Percentiles rank a stretch among this genome's conserved stretches.
Conservation (phyloP, 1,139 yeast genomes). For the Debaryomyces psychrophilus region DNA sequence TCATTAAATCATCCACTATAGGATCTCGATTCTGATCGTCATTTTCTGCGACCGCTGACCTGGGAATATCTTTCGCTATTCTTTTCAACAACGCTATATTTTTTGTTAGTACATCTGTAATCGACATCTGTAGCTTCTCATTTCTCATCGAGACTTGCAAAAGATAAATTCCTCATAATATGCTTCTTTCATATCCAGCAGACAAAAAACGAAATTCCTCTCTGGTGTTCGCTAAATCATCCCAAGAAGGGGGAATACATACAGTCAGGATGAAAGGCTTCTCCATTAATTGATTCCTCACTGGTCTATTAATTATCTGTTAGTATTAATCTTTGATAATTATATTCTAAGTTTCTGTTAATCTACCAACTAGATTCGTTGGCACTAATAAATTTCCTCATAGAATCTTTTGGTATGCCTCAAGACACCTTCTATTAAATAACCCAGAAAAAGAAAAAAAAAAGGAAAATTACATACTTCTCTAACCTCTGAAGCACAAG, state of each 20-base stretch:
- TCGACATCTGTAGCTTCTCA: background rate
- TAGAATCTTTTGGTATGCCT: background rate
- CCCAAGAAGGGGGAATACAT: conserved; percentile 16
- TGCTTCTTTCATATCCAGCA: conserved; percentile 13
- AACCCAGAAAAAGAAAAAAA: background rate
- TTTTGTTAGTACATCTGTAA: conserved; percentile 7
- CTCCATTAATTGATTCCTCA: conserved; percentile 9
- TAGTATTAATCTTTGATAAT: conserved; percentile 8
- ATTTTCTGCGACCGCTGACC: conserved; percentile 12
- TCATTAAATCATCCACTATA: conserved; percentile 34
- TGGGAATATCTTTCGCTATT: conserved; percentile 18
- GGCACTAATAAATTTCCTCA: background rate
- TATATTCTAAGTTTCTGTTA: background rate
- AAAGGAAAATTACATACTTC: conserved; percentile 2
- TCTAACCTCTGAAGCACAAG: background rate
- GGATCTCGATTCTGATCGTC: conserved; percentile 25
- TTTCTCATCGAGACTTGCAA: background rate
- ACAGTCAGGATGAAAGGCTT: conserved; percentile 27
- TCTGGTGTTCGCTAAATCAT: background rate
- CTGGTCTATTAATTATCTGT: conserved; percentile 10
- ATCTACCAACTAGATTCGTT: background rate
- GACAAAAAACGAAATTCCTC: background rate
- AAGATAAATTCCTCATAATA: conserved; percentile 16
- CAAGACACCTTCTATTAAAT: background rate
- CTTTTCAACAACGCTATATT: conserved; percentile 20